Evolutionary conservation across 768 basidiomycete species (phyloP).

Genomic region (Termitomyces sp.): DNA sequence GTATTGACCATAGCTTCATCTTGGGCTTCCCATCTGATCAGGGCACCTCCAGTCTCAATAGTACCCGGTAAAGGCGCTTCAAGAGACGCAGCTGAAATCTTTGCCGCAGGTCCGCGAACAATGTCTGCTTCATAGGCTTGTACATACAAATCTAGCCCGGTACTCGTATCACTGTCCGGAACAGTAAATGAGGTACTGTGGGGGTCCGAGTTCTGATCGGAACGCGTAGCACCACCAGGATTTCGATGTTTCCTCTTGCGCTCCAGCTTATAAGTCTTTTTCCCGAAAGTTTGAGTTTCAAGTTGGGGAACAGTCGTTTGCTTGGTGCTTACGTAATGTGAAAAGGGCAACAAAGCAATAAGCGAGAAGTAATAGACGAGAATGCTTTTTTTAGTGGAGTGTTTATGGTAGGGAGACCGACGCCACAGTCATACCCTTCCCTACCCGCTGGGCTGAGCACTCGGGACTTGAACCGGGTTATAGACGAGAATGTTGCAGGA

Average conservation of each 20-base stretch:
- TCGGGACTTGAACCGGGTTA: no score
- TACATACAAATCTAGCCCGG: conserved; percentile 33
- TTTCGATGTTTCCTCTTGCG: not conserved
- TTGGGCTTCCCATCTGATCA: conserved; percentile 26
- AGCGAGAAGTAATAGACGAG: no score
- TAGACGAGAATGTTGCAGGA: no score
- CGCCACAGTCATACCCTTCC: no score
- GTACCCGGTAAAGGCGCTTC: conserved; percentile 16
- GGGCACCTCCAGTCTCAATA: conserved; percentile 24
- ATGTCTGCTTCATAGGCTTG: conserved; percentile 79
- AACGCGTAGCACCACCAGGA: not conserved
- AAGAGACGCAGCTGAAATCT: conserved; percentile 30
- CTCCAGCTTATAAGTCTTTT: not conserved
- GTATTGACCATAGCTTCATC: conserved; percentile 19
- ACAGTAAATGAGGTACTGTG: not conserved
- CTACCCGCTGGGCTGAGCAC: no score
- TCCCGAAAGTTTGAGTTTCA: not conserved
- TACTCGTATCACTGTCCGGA: not conserved
- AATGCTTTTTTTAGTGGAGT: no score
- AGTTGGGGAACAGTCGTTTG: not conserved
- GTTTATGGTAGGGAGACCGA: no score
- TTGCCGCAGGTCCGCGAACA: conserved; percentile 44
- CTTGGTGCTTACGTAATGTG: not conserved
- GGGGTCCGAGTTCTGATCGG: not conserved
- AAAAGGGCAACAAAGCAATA: no score